phyloP scores from a whole-genome alignment of 129 eudicot species.

The Pulicaria dysenterica region DNA sequence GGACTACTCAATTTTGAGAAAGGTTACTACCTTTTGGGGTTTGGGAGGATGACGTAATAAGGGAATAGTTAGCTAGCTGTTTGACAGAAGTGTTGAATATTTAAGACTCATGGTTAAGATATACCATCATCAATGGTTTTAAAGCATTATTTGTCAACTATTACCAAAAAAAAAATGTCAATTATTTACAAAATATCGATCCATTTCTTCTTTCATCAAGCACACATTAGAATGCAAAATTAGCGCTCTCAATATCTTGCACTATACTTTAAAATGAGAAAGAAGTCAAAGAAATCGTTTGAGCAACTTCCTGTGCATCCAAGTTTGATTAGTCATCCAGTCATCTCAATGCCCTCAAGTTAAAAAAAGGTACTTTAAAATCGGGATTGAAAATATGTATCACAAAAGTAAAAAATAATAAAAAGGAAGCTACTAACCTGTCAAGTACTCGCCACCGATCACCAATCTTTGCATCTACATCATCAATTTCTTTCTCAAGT shows the following conservation, averaged over 20 bases:
- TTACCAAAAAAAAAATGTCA: not conserved
- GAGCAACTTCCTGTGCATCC: constrained; percentile 10
- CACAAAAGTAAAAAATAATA: not conserved
- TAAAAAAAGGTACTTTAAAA: not conserved
- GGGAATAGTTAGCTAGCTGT: not conserved
- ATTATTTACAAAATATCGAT: not conserved
- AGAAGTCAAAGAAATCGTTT: constrained; percentile 10
- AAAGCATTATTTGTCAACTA: not conserved
- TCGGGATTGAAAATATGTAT: not conserved
- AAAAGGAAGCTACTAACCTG: constrained; percentile 44
- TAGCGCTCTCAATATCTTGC: not conserved
- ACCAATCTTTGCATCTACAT: constrained; percentile 95
- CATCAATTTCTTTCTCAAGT: constrained; percentile 98
- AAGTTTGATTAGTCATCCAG: not conserved
- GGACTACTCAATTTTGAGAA: not conserved
- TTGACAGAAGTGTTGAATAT: not conserved
- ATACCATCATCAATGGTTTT: not conserved
- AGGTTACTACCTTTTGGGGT: not conserved
- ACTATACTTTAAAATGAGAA: not conserved
- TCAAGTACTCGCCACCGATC: constrained; percentile 95
- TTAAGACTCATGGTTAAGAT: not conserved
- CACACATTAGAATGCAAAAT: constrained; percentile 1
- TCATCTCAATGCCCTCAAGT: not conserved
- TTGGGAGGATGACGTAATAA: constrained; percentile 7
- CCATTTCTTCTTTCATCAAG: constrained; percentile 1